Conservation (phyloP, 495 filamentous ascomycete species). For the Penicillium alfredii region DNA sequence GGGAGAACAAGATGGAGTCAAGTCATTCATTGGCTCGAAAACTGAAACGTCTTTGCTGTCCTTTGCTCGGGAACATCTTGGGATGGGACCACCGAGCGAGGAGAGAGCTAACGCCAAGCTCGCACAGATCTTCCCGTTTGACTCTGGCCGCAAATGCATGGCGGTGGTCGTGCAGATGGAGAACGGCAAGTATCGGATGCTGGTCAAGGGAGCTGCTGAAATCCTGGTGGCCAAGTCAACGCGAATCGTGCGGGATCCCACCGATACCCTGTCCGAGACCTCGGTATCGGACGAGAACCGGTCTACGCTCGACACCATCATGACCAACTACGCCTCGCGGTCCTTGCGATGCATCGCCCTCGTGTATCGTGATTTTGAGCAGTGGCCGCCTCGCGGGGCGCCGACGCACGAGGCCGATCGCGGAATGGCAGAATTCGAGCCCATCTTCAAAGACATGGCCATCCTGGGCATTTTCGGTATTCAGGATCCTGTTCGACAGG, state of each 20-base stretch:
- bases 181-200: slow-evolving; percentile 63
- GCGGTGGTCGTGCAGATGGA: slow-evolving; percentile 64
- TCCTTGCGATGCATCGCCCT: slow-evolving; percentile 86
- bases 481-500: slow-evolving; percentile 75
- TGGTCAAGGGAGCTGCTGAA: slow-evolving; percentile 86
- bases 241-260: slow-evolving; percentile 66
- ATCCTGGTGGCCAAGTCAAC: slow-evolving; percentile 71
- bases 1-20: slow-evolving; percentile 60
- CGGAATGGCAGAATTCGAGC: slow-evolving; percentile 68
- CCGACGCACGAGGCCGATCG: slow-evolving; percentile 62
- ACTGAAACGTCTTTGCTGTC: slow-evolving; percentile 79
- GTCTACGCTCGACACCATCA: slow-evolving; percentile 56
- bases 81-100: slow-evolving; percentile 63
- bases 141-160: slow-evolving; percentile 87
- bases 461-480: slow-evolving; percentile 79
- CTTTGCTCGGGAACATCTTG: slow-evolving; percentile 70
- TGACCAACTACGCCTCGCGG: slow-evolving; percentile 69
- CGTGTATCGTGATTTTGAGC: slow-evolving; percentile 80
- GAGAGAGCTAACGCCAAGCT: slow-evolving; percentile 63
- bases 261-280: slow-evolving; percentile 46
- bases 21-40: slow-evolving; percentile 79
- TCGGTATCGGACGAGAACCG: slow-evolving; percentile 54
- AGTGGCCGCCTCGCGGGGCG: slow-evolving; percentile 73
- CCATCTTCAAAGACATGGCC: slow-evolving; percentile 71
- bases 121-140: slow-evolving; percentile 76